These are phyloP conservation scores for Fraxinus americana DNA, from an alignment of 257 asterid species.

Conservation along the genomic window DNA sequence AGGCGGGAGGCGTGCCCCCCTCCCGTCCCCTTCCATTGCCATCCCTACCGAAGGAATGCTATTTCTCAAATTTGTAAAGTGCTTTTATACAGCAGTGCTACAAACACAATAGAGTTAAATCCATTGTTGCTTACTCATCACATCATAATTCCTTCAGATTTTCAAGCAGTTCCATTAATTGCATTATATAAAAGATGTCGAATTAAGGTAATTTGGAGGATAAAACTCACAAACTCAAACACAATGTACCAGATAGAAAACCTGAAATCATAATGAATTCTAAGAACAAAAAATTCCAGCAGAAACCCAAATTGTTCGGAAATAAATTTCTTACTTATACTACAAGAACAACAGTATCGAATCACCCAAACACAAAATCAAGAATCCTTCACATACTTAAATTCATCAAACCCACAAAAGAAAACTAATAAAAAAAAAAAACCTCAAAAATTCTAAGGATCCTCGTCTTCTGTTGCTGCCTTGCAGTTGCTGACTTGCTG, in stretches of 20 bases:
- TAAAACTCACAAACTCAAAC: too few relatives aligned
- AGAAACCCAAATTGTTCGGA: not conserved
- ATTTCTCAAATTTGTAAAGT: too few relatives aligned
- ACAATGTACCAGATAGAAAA: not conserved
- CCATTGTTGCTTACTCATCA: too few relatives aligned
- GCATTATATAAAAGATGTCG: not conserved
- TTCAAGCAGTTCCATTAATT: too few relatives aligned
- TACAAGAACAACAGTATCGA: not conserved
- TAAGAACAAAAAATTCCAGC: not conserved
- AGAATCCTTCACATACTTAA: not conserved
- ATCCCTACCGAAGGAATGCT: too few relatives aligned
- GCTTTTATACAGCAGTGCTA: too few relatives aligned
- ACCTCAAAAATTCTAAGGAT: not conserved
- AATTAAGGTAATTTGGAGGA: conserved; percentile 5
- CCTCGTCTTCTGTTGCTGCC: too few relatives aligned
- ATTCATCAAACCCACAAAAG: not conserved
- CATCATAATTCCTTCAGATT: conserved; percentile 4
- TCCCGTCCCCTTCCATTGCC: too few relatives aligned
- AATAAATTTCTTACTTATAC: not conserved
- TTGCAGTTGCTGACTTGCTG: too few relatives aligned
- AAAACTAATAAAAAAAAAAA: not conserved
- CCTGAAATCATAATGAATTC: not conserved
- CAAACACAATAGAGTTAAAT: too few relatives aligned
- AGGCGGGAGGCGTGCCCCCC: too few relatives aligned
- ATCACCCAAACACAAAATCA: not conserved